phyloP scores from a whole-genome alignment of 2,329 filamentous ascomycete genomes.

The Aaosphaeria arxii region DNA sequence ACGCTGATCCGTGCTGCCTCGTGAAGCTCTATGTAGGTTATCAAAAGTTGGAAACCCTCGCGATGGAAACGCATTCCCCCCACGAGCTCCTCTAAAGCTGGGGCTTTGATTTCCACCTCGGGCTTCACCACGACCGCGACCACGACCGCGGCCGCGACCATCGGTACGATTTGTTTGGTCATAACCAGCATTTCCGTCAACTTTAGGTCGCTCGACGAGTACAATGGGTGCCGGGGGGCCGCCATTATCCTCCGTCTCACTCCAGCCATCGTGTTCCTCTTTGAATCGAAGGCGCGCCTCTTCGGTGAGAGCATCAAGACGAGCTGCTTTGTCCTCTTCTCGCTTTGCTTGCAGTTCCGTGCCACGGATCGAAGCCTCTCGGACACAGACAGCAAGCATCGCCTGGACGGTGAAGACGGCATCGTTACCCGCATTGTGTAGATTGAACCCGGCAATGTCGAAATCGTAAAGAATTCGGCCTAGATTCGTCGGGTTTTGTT shows the following conservation, averaged over 20 bases:
- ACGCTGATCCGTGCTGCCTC: too few species aligned
- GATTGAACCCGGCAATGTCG: conserved; percentile 58
- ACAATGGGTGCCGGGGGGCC: conserved; percentile 23
- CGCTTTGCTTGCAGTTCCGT: conserved; percentile 20
- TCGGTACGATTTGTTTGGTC: too few species aligned
- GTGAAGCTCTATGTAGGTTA: too few species aligned
- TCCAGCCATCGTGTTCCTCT: conserved; percentile 39
- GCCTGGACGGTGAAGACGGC: conserved; percentile 75
- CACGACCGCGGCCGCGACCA: too few species aligned
- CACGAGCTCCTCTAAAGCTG: too few species aligned
- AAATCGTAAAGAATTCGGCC: conserved; percentile 61
- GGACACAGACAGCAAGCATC: conserved; percentile 62
- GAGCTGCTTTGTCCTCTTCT: conserved; percentile 19
- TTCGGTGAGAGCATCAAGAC: conserved; percentile 20
- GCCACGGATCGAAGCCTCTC: conserved; percentile 37
- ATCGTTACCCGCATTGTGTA: conserved; percentile 90
- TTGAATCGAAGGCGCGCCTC: conserved; percentile 37
- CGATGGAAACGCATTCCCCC: too few species aligned
- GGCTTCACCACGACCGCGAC: too few species aligned
- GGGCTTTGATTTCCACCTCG: too few species aligned
- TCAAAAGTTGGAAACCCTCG: too few species aligned
- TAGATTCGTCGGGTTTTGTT: conserved; percentile 56
- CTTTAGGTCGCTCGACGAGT: too few species aligned
- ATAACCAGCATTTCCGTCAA: too few species aligned
- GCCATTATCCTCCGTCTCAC: conserved; percentile 30